Base-by-base conservation (phyloP, 1,284 basidiomycete species). In the Phlebopus sp. region DNA sequence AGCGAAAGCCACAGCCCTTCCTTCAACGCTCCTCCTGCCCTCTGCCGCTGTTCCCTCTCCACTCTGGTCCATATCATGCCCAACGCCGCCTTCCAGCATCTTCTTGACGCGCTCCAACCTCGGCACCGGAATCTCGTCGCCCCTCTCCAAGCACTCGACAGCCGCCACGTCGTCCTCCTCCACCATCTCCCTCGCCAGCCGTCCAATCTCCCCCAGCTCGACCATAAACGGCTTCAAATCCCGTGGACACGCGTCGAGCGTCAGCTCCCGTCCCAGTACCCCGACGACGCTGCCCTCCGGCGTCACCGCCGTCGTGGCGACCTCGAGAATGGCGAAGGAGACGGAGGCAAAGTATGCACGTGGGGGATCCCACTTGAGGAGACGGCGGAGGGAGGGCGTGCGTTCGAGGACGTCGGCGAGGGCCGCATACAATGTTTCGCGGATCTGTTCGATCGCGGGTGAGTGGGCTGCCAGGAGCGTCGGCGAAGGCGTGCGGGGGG, bases 371-470 rank as follows among this genome's bases (percentile, higher is more conserved):
- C 59, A 57, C n/a, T 69, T 69, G 51, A 91, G 74, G 6, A 85
- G 72, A 0, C 58, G 50, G 3, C 75, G 74, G 7, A 92, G 72
- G 5, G 74, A 69, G 0, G 77, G 74, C 14, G 72, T 74, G 2
- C 69, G 68, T 39, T 79, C 75, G 40, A 92, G 72, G 1, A 78
- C 81, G 52, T 88, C 86, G 0, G 76, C 86, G 7, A 91, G 71
- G 1, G 85, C 79, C 0, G 88, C 86, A 64, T 90, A 92, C 4
- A 92, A 75, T 0, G 88, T 90, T 63, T 91, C 88, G 27, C 89
- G 83, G 51, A 91, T 90, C 59, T 86, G 75, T 51, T 82, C 78
- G 51, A 90, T 82, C 0, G 79, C 79, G 1, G 86, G 84, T 5
- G 79, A 70, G 31, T 75, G 63, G 5, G 74, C 70, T 0, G 78